Evolutionary conservation across 176 grass and related monocot species (phyloP).

Genomic region (Tuctoria greenei): DNA sequence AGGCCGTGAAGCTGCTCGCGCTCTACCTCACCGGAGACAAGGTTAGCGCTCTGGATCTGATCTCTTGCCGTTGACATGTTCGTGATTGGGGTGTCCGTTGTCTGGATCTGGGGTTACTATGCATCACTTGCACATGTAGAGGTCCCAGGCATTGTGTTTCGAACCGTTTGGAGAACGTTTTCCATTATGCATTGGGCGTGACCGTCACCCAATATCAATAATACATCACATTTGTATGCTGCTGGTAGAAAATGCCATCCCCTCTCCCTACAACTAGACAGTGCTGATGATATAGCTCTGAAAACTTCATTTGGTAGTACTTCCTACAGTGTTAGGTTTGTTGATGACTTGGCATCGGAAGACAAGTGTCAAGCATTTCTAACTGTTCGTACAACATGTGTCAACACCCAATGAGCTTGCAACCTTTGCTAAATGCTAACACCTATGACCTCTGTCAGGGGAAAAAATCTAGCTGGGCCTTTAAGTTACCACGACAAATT

Average conservation of each 20-base stretch:
- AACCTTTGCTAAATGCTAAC: no score
- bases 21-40: constrained; percentile 75
- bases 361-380: no score
- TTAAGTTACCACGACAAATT: no score
- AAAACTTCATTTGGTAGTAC: no score
- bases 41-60: constrained; percentile 56
- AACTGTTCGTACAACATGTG: no score
- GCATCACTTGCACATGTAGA: background rate
- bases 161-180: background rate
- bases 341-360: no score
- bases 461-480: no score
- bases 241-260: background rate
- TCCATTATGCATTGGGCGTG: background rate
- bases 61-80: background rate
- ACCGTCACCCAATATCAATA: background rate
- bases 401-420: no score
- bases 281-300: no score
- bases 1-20: constrained; percentile 91
- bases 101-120: constrained; percentile 38
- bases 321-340: no score
- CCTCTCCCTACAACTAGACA: no score
- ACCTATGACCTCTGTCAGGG: no score
- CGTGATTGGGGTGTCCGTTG: background rate
- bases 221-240: background rate
- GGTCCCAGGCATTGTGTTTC: background rate